Evolutionary conservation across 306 rosid species (phyloP).

Genomic region (Rosa lucieae): DNA sequence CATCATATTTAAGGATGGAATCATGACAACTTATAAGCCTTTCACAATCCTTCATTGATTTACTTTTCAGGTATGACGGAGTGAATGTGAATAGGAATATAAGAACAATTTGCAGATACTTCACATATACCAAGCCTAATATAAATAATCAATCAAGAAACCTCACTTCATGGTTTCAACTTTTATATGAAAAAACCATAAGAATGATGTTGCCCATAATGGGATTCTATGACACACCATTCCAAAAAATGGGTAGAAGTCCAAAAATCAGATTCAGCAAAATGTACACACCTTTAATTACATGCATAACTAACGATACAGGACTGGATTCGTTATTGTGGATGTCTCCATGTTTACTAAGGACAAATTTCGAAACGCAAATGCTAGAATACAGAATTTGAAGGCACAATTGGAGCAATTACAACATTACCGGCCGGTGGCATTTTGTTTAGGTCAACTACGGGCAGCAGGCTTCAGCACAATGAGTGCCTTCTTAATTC

Average conservation of each 20-base stretch:
- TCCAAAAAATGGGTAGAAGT: no score
- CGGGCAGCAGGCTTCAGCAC: slow-evolving; percentile 45
- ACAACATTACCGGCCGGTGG: background rate
- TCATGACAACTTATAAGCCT: background rate
- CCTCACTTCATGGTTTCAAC: background rate
- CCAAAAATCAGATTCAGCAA: background rate
- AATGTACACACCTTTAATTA: background rate
- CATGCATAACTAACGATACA: background rate
- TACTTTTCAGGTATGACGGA: background rate
- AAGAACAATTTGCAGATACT: background rate
- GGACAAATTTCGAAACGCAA: slow-evolving; percentile 22
- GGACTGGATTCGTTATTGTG: background rate
- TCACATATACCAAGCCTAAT: background rate
- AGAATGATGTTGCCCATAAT: background rate
- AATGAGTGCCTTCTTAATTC: slow-evolving; percentile 68
- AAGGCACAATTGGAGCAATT: slow-evolving; percentile 24
- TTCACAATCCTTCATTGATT: background rate
- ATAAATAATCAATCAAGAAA: background rate
- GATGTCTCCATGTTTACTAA: background rate
- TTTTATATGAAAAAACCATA: background rate
- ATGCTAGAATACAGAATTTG: slow-evolving; percentile 20
- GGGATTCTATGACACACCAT: background rate
- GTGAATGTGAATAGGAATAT: background rate
- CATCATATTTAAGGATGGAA: background rate
- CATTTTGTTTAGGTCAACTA: slow-evolving; percentile 32